A percentile compares a stretch with the other conserved stretches of the same genome.
phyloP scores from a whole-genome alignment of 1,284 basidiomycete genomes.

The Melanopsichium pennsylvanicum region DNA sequence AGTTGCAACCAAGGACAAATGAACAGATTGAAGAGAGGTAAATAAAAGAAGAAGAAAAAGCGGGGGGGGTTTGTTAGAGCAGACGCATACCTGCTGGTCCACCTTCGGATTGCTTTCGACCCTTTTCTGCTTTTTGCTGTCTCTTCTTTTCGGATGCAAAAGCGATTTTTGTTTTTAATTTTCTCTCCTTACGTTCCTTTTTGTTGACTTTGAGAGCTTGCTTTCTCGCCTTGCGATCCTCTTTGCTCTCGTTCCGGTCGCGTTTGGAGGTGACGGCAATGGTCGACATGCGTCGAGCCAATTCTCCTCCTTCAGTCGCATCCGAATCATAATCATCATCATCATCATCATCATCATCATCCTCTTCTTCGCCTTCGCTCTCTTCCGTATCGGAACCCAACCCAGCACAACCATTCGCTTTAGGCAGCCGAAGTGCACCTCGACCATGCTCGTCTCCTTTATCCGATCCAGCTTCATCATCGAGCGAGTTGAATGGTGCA shows the following conservation, averaged over 20 bases:
- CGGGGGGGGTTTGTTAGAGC: too few relatives aligned
- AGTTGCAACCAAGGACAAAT: too few relatives aligned
- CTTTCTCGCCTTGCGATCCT: constrained; percentile 88
- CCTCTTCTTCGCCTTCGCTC: constrained; percentile 6
- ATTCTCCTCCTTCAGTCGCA: constrained; percentile 30
- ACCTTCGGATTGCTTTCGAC: constrained; percentile 46
- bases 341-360: constrained; percentile 29
- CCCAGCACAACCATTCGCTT: too few relatives aligned
- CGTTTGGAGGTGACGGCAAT: constrained; percentile 36
- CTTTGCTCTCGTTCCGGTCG: constrained; percentile 74
- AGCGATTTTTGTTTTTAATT: constrained; percentile 51
- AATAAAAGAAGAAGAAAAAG: too few relatives aligned
- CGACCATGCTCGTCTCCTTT: constrained; percentile 23
- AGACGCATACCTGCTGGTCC: constrained; percentile 44
- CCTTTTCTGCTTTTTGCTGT: constrained; percentile 47
- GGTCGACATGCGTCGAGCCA: constrained; percentile 14
- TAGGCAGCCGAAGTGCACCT: too few relatives aligned
- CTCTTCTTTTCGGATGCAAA: constrained; percentile 55
- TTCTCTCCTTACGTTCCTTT: constrained; percentile 50
- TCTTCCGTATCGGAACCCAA: background rate
- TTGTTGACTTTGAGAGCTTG: constrained; percentile 77
- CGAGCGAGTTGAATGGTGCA: constrained; percentile 1
- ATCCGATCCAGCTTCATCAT: constrained; percentile 13
- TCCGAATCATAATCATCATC: constrained; percentile 39
- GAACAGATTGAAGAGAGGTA: too few relatives aligned